Evolutionary conservation across 176 grass and related monocot genomes (phyloP), one percentile per base, ranked within the genome.

Genomic region (Carex kokanica): DNA sequence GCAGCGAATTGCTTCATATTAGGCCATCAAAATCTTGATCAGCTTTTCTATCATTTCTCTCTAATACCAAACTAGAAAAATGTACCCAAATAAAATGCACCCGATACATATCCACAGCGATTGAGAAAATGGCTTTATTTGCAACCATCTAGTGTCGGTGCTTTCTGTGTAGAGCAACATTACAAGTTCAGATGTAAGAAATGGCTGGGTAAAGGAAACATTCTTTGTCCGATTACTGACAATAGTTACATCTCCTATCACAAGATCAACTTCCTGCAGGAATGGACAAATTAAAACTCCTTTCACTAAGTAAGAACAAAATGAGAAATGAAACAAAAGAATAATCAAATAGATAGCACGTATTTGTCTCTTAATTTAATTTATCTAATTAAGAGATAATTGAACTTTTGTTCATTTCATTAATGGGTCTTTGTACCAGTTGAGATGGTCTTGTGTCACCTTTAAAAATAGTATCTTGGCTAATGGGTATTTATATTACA

Each of bases 201-300:
- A 82, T 31, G 87, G 87, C 32, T 66, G 77, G 0, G 87, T 89
- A 34, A 89, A 85, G 1, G 78, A 13, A 11, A 68, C 78, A 54
- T 49, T 78, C 25, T 18, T 43, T 3, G 58, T 49, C 2, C 87
- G 65, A 18, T 66, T 13, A n/a, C 83, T 57, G 1, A 82, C n/a
- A 24, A 85, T 89, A 2, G 87, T 89, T 3, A 89, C 65, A 60
- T 89, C 87, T 45, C 78, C 87, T 11, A 89, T 78, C n/a, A 65
- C 83, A 2, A 45, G 51, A 82, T 89, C 87, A 65, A 85, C 49
- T 36, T 24, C 6, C 87, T 89, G 66, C 25, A 84, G 14, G 21
- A 17, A 70, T 10, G 41, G 43, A 18, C 16, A 70, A 70, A 70
- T 41, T 43, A 3, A 4, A 10, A 4, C 1, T 29, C 34, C 34